Percentiles rank a stretch among this genome's conserved stretches.
phyloP scores from a whole-genome alignment of 202 grass and related monocot species.

The Zizania palustris region DNA sequence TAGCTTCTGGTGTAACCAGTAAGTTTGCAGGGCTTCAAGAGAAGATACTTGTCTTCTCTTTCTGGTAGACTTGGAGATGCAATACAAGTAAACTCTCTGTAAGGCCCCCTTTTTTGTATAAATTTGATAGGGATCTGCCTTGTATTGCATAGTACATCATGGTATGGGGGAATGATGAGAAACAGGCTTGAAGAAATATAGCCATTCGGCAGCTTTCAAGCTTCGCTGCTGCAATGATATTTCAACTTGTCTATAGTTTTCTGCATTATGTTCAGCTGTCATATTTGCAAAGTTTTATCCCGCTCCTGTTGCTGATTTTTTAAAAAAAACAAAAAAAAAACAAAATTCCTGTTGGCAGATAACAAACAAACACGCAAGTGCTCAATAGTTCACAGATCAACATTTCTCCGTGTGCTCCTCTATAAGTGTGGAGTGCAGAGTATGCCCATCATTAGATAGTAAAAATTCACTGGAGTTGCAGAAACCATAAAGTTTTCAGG shows the following conservation, averaged over 20 bases:
- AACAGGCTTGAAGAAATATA: slow-evolving; percentile 42
- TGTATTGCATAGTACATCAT: slow-evolving; percentile 44
- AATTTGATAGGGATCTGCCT: slow-evolving; percentile 43
- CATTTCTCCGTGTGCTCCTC: neutral
- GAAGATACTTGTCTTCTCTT: slow-evolving; percentile 25
- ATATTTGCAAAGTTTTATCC: neutral
- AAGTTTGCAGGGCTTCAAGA: slow-evolving; percentile 51
- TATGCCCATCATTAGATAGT: neutral
- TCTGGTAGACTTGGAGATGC: slow-evolving; percentile 41
- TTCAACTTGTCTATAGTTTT: neutral
- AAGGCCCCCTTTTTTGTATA: slow-evolving; percentile 33
- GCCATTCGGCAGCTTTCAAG: slow-evolving; percentile 46
- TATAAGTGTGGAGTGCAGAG: neutral
- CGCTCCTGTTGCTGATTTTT: neutral
- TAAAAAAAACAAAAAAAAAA: neutral
- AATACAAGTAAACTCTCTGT: slow-evolving; percentile 45
- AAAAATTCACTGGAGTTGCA: neutral
- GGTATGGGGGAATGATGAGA: slow-evolving; percentile 30
- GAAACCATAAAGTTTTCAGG: neutral
- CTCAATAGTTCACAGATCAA: neutral
- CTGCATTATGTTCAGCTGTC: neutral
- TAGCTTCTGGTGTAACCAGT: slow-evolving; percentile 46
- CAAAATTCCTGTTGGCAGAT: neutral
- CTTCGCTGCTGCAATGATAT: slow-evolving; percentile 50
- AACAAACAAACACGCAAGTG: neutral